Conservation (phyloP, 176 grass and related monocot genomes). For the Lolium rigidum region DNA sequence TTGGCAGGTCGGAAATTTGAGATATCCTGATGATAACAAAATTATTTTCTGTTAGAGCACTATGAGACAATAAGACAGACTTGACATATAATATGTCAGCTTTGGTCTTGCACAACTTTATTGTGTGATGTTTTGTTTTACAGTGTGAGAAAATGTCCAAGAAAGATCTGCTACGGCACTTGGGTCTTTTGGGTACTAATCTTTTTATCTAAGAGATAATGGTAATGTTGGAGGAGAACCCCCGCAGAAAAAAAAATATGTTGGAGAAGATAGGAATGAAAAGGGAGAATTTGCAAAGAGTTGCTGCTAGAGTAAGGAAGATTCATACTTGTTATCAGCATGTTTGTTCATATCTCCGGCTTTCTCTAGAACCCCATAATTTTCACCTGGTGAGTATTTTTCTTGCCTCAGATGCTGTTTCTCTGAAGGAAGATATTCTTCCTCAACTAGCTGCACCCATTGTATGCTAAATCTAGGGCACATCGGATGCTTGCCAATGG, state of each 20-base stretch:
- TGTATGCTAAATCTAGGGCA: not conserved
- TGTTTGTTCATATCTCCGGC: not conserved
- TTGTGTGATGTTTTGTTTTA: too few relatives aligned
- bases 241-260: too few relatives aligned
- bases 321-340: conserved; percentile 13
- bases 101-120: too few relatives aligned
- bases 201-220: too few relatives aligned
- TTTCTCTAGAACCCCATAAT: not conserved
- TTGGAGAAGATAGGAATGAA: conserved; percentile 12
- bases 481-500: conserved; percentile 28
- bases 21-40: too few relatives aligned
- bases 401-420: not conserved
- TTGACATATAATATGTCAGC: too few relatives aligned
- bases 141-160: too few relatives aligned
- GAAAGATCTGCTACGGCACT: too few relatives aligned
- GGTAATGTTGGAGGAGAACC: not conserved
- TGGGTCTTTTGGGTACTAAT: too few relatives aligned
- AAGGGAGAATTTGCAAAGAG: not conserved
- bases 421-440: not conserved
- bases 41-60: too few relatives aligned
- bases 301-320: not conserved
- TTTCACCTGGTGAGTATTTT: not conserved
- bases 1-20: too few relatives aligned
- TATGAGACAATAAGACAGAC: too few relatives aligned
- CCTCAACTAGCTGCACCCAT: conserved; percentile 16